Conservation (phyloP, 2,329 filamentous ascomycete genomes). For the Elsinoe arachidis region DNA sequence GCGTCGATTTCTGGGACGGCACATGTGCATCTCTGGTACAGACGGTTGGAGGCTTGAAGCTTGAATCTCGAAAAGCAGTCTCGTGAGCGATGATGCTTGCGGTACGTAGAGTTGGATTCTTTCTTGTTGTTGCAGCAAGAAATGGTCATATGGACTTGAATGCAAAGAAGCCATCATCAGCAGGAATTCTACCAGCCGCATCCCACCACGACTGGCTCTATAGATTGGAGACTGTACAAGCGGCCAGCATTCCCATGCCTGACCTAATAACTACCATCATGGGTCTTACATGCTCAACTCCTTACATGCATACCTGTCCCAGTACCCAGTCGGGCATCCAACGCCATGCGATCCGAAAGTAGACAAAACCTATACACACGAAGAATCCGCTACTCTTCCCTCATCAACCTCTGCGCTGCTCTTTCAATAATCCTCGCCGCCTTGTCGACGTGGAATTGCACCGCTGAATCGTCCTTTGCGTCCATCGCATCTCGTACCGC, state of each 20-base stretch:
- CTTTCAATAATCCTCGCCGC: constrained; percentile 58
- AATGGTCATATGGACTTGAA: neutral
- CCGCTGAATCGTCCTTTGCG: constrained; percentile 58
- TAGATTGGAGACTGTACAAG: neutral
- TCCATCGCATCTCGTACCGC: constrained; percentile 76
- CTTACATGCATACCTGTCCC: neutral
- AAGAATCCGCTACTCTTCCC: neutral
- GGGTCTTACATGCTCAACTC: neutral
- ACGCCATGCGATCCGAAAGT: neutral
- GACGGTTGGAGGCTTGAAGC: neutral
- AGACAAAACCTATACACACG: neutral
- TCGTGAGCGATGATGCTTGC: neutral
- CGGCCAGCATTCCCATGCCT: neutral
- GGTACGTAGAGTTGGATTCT: neutral
- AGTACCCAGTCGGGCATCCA: neutral
- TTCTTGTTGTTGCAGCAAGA: neutral
- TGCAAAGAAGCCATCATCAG: neutral
- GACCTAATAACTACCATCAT: neutral
- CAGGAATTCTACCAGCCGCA: neutral
- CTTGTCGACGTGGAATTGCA: constrained; percentile 60
- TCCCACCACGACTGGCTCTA: neutral
- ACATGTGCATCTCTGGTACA: neutral
- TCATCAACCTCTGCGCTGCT: constrained; percentile 47
- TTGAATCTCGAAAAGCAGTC: neutral
- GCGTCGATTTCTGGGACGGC: neutral